A percentile compares a stretch with the other conserved stretches of the same genome.
These are phyloP conservation scores for Chlorella sp. DNA, from an alignment of 139 green algal genomes.

Conservation along the genomic window DNA sequence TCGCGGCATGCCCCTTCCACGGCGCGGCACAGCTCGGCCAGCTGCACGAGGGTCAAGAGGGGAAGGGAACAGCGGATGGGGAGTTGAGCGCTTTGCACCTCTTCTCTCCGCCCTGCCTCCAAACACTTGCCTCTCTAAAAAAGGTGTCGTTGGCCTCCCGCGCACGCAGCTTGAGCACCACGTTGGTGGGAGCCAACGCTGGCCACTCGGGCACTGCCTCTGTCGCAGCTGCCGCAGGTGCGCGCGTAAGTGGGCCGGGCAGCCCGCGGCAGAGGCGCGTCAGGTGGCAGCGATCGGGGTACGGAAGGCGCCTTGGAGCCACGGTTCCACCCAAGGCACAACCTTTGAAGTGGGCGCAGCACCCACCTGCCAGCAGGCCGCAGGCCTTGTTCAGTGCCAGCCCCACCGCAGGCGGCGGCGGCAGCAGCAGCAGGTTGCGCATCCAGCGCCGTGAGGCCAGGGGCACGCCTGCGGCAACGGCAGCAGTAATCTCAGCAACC, in stretches of 20 bases:
- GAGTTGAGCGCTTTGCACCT: too few relatives aligned
- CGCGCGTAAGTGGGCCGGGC: too few relatives aligned
- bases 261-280: too few relatives aligned
- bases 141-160: constrained; percentile 46
- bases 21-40: constrained; percentile 33
- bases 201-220: constrained; percentile 48
- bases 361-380: constrained; percentile 24
- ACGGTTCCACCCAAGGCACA: too few relatives aligned
- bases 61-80: too few relatives aligned
- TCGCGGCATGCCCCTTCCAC: too few relatives aligned
- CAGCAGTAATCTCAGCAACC: too few relatives aligned
- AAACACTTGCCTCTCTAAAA: constrained; percentile 33
- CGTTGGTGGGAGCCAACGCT: constrained; percentile 25
- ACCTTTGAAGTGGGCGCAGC: too few relatives aligned
- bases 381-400: constrained; percentile 35
- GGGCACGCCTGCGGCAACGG: constrained; percentile 4
- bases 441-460: constrained; percentile 41
- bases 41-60: constrained; percentile 37
- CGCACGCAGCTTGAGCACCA: constrained; percentile 50
- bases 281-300: too few relatives aligned
- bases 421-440: constrained; percentile 56
- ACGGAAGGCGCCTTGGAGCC: too few relatives aligned
- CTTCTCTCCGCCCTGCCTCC: too few relatives aligned
- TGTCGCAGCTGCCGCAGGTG: too few relatives aligned
- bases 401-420: constrained; percentile 44